These are phyloP conservation scores for Lecanicillium sp. DNA, from an alignment of 2,329 filamentous ascomycete species.

Conservation along the genomic window DNA sequence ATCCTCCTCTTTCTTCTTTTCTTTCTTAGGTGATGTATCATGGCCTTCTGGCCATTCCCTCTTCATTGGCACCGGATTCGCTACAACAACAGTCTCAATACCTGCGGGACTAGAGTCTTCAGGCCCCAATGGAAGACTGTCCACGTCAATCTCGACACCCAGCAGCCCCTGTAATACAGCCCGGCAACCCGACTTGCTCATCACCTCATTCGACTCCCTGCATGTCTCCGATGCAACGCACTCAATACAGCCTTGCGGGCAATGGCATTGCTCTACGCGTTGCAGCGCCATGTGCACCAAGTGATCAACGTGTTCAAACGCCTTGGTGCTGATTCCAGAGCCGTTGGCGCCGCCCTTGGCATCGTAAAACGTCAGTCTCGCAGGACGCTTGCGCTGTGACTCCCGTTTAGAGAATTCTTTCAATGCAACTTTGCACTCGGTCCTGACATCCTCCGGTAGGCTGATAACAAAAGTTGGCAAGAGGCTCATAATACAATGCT, in stretches of 20 bases:
- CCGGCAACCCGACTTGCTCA: constrained; percentile 82
- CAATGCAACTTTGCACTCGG: constrained; percentile 81
- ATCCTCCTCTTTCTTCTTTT: constrained; percentile 15
- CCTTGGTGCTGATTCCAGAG: constrained; percentile 81
- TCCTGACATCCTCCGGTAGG: constrained; percentile 84
- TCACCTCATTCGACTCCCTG: constrained; percentile 79
- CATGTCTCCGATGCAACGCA: constrained; percentile 83
- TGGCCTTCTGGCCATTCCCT: constrained; percentile 6
- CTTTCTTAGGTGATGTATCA: constrained; percentile 9
- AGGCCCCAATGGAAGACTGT: constrained; percentile 77
- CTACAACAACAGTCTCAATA: constrained; percentile 74
- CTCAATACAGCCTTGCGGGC: constrained; percentile 75
- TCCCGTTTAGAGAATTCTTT: constrained; percentile 77
- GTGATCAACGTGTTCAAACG: constrained; percentile 83
- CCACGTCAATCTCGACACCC: constrained; percentile 70
- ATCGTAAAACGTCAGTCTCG: constrained; percentile 88
- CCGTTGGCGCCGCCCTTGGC: constrained; percentile 80
- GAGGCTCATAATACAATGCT: constrained; percentile 80
- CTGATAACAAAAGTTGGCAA: constrained; percentile 88
- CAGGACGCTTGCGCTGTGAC: constrained; percentile 70
- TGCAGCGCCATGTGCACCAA: constrained; percentile 68
- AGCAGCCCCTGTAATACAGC: constrained; percentile 74
- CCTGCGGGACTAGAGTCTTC: constrained; percentile 62
- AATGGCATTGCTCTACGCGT: constrained; percentile 68
- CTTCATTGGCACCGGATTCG: constrained; percentile 51